phyloP scores from a whole-genome alignment of 306 rosid species.

The Cicer pinnatifidum region DNA sequence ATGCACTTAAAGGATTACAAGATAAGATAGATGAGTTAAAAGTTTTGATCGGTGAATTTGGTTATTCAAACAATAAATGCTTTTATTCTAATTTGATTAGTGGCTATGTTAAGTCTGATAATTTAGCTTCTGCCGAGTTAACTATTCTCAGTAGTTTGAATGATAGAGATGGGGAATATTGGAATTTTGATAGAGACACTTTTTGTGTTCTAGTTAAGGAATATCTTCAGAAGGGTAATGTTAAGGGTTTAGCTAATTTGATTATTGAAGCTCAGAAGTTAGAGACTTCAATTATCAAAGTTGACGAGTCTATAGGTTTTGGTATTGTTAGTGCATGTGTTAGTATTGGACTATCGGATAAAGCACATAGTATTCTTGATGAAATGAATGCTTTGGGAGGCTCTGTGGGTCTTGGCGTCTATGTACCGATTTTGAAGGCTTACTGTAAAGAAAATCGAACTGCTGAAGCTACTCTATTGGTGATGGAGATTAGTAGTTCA shows the following conservation, averaged over 20 bases:
- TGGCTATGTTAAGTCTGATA: conserved; percentile 71
- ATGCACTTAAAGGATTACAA: conserved; percentile 74
- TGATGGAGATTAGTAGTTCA: conserved; percentile 75
- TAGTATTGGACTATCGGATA: conserved; percentile 67
- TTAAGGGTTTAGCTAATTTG: conserved; percentile 72
- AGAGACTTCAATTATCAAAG: conserved; percentile 55
- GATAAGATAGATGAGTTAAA: conserved; percentile 69
- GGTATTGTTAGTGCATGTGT: conserved; percentile 85
- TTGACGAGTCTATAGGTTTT: conserved; percentile 68
- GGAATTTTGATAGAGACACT: conserved; percentile 67
- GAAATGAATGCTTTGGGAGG: conserved; percentile 75
- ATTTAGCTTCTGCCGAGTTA: conserved; percentile 65
- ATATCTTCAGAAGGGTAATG: conserved; percentile 59
- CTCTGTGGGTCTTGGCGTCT: conserved; percentile 82
- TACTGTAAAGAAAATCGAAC: conserved; percentile 86
- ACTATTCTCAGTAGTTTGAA: conserved; percentile 63
- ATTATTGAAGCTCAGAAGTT: conserved; percentile 74
- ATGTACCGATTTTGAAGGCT: conserved; percentile 88
- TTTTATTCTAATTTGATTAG: conserved; percentile 65
- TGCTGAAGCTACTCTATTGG: conserved; percentile 82
- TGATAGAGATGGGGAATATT: conserved; percentile 50
- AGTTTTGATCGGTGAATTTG: conserved; percentile 64
- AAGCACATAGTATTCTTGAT: conserved; percentile 81
- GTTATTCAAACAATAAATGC: conserved; percentile 49
- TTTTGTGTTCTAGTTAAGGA: conserved; percentile 69